These are phyloP conservation scores for Fraxinus paxiana DNA, from an alignment of 305 asterid genomes.

Conservation along the genomic window DNA sequence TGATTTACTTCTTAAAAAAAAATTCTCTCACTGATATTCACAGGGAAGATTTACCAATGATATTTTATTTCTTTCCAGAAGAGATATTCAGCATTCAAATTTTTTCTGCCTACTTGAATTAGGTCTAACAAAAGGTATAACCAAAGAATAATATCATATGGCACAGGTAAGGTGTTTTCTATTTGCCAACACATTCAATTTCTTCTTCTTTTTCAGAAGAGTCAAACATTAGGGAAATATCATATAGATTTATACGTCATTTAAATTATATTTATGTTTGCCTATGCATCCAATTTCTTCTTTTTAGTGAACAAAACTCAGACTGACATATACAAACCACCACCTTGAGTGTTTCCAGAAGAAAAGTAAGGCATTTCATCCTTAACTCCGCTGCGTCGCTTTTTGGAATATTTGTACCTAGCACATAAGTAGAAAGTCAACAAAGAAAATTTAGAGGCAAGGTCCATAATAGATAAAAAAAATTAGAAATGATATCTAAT, in stretches of 20 bases:
- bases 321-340: neutral
- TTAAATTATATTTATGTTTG: neutral
- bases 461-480: conserved; percentile 1
- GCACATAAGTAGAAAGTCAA: conserved; percentile 19
- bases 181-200: neutral
- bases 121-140: neutral
- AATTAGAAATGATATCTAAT: conserved; percentile 6
- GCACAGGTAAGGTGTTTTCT: neutral
- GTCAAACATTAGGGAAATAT: conserved; percentile 3
- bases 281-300: neutral
- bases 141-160: neutral
- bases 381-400: conserved; percentile 69
- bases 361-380: conserved; percentile 60
- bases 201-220: conserved; percentile 5
- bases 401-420: conserved; percentile 82
- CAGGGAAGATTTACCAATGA: neutral
- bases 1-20: neutral
- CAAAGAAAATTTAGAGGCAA: neutral
- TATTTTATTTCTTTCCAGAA: neutral
- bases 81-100: neutral
- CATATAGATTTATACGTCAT: neutral
- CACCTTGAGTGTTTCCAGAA: conserved; percentile 72
- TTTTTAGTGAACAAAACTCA: neutral
- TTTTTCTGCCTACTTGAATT: neutral
- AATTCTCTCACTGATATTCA: neutral